phyloP scores from a whole-genome alignment of 2,329 filamentous ascomycete species.

The Alternaria infectoria region DNA sequence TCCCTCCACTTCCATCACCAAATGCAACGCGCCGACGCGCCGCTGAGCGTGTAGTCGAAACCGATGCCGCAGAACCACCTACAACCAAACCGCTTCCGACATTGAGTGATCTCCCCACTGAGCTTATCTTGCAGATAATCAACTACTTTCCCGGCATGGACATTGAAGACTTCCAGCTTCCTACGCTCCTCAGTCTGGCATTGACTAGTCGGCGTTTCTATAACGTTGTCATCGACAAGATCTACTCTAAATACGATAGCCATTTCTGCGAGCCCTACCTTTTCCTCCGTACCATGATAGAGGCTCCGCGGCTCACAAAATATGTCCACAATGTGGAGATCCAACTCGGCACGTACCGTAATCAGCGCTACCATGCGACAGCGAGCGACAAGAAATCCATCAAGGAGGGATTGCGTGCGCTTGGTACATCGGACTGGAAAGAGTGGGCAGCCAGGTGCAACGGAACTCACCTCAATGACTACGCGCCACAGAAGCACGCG shows the following conservation, averaged over 20 bases:
- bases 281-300: constrained; percentile 36
- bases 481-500: constrained; percentile 14
- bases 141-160: constrained; percentile 28
- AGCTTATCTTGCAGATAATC: constrained; percentile 36
- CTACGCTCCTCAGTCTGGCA: constrained; percentile 28
- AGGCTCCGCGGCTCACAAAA: constrained; percentile 20
- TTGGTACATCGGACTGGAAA: constrained; percentile 35
- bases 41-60: neutral
- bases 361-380: constrained; percentile 19
- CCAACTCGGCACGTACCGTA: constrained; percentile 13
- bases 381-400: constrained; percentile 34
- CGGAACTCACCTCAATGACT: neutral
- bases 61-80: neutral
- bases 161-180: constrained; percentile 20
- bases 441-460: constrained; percentile 32
- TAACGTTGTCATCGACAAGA: constrained; percentile 20
- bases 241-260: constrained; percentile 32
- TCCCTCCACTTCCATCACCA: constrained; percentile 29
- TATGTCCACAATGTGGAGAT: constrained; percentile 25
- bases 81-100: neutral
- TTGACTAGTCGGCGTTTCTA: constrained; percentile 32
- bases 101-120: constrained; percentile 33
- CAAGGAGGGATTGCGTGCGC: constrained; percentile 30
- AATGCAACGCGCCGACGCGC: neutral
- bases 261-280: constrained; percentile 32